A percentile compares a stretch with the other conserved stretches of the same genome.
phyloP scores from a whole-genome alignment of 169 alveolate genomes.

The Plasmodium gaboni region DNA sequence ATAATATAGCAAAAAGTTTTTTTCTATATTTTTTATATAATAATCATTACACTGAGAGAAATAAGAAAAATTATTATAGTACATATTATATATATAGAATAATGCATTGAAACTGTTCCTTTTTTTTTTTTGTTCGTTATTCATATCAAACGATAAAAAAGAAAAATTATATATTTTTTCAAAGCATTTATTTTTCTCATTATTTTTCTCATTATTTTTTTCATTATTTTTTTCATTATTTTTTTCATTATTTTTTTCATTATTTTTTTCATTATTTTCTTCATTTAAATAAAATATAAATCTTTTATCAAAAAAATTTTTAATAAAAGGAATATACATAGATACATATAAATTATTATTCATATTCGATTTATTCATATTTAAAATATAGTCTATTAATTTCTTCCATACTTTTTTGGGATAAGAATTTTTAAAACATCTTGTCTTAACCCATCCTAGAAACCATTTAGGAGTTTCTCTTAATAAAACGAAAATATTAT shows the following conservation, averaged over 20 bases:
- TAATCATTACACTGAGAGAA: constrained; percentile 18
- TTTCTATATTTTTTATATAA: neutral
- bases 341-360: neutral
- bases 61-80: constrained; percentile 29
- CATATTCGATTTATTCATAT: constrained; percentile 3
- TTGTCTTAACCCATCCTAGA: constrained; percentile 45
- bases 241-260: neutral
- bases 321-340: constrained; percentile 7
- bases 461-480: constrained; percentile 66
- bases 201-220: neutral
- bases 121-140: too few species aligned
- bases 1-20: neutral
- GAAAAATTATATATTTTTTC: too few species aligned
- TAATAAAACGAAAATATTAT: constrained; percentile 32
- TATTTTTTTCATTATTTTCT: neutral
- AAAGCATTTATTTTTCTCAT: neutral
- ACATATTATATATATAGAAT: neutral
- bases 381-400: constrained; percentile 4
- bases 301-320: neutral
- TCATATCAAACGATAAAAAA: too few species aligned
- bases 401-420: constrained; percentile 31
- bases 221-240: neutral
- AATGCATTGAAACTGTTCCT: neutral
- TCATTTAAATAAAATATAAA: constrained; percentile 6
- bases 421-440: constrained; percentile 22